These are phyloP conservation scores for Glebionis coronaria DNA, from an alignment of 129 eudicot species.

Conservation along the genomic window DNA sequence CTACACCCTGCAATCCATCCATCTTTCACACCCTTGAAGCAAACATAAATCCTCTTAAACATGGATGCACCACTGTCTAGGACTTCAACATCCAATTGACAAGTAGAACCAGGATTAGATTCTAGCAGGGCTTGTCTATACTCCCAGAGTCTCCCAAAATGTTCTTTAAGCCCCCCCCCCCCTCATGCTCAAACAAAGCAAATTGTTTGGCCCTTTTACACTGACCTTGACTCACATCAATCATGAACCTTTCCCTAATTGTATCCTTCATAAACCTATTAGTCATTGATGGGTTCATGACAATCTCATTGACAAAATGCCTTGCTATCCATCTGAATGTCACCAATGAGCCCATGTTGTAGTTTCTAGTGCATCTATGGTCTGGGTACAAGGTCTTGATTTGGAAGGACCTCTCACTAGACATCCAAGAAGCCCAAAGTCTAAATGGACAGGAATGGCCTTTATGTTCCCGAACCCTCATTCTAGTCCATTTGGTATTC, in stretches of 20 bases:
- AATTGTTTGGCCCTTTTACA: too few species aligned
- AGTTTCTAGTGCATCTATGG: neutral
- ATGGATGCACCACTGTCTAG: neutral
- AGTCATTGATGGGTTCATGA: too few species aligned
- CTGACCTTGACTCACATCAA: too few species aligned
- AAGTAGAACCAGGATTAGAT: too few species aligned
- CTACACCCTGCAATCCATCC: neutral
- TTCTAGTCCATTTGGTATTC: too few species aligned
- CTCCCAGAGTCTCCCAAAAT: neutral
- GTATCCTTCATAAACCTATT: too few species aligned
- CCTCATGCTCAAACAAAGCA: neutral
- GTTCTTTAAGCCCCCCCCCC: neutral
- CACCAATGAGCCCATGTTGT: neutral
- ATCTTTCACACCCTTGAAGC: neutral
- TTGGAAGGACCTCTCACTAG: neutral
- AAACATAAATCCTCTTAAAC: neutral
- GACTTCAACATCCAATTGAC: neutral
- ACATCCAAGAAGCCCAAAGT: neutral
- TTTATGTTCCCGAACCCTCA: too few species aligned
- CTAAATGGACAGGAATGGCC: constrained; percentile 4
- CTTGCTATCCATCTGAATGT: too few species aligned
- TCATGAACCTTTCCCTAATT: too few species aligned
- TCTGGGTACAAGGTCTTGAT: neutral
- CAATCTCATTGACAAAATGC: too few species aligned
- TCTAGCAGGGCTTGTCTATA: too few species aligned